A percentile compares a stretch with the other conserved stretches of the same genome.
These are phyloP conservation scores for Ogataea populi-albae DNA, from an alignment of 805 yeast species.

Conservation along the genomic window DNA sequence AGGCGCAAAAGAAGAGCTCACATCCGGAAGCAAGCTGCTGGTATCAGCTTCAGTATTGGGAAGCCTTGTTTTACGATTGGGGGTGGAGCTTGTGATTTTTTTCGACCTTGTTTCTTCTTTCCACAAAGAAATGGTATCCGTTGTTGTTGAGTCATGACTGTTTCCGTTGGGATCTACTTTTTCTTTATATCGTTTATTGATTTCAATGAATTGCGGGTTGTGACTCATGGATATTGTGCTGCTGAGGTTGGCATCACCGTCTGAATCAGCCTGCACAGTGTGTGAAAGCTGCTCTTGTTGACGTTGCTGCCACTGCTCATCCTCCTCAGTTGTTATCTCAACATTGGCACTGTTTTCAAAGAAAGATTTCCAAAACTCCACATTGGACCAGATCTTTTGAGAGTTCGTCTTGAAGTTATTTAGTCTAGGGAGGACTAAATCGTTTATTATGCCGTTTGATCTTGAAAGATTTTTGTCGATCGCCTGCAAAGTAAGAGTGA, in stretches of 20 bases:
- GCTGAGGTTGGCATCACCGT: constrained; percentile 4
- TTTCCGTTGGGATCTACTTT: constrained; percentile 10
- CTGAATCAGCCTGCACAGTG: not conserved
- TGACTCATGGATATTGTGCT: constrained; percentile 12
- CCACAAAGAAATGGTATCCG: constrained; percentile 19
- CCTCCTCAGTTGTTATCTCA: constrained; percentile 24
- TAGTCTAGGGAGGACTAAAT: constrained; percentile 65
- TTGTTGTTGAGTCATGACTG: constrained; percentile 14
- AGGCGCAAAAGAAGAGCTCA: not conserved
- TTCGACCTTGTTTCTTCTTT: constrained; percentile 17
- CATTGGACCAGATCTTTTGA: constrained; percentile 60
- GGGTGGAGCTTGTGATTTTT: constrained; percentile 22
- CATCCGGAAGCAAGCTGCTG: constrained; percentile 11
- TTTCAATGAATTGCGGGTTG: constrained; percentile 13
- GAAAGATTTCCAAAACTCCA: constrained; percentile 73
- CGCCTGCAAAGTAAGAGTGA: constrained; percentile 71
- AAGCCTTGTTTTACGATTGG: constrained; percentile 15
- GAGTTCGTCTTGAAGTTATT: constrained; percentile 58
- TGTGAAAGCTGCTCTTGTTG: constrained; percentile 1
- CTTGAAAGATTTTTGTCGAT: constrained; percentile 71
- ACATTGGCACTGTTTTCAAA: constrained; percentile 50
- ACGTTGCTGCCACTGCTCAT: constrained; percentile 5
- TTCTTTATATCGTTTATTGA: constrained; percentile 18
- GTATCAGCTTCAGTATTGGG: constrained; percentile 2
- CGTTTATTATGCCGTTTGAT: constrained; percentile 66